Conservation (phyloP, 2,329 filamentous ascomycete species). For the Cordyceps tenuipes region DNA sequence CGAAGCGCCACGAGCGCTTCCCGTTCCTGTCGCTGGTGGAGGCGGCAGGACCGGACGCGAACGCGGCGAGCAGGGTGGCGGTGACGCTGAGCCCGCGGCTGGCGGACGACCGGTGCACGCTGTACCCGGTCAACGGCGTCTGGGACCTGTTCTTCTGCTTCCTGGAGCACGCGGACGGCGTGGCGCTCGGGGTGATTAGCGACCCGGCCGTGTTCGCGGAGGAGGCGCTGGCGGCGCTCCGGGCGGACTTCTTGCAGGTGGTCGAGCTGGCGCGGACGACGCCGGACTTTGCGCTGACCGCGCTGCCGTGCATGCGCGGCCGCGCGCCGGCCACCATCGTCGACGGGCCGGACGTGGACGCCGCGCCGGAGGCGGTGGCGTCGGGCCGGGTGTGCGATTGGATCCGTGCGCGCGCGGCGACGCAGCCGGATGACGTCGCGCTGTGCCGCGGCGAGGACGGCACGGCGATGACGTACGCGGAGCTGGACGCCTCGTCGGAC, state of each 20-base stretch:
- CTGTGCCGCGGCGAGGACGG: not conserved
- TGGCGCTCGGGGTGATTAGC: not conserved
- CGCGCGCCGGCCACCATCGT: not conserved
- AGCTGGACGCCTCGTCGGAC: not conserved
- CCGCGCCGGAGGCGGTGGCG: not conserved
- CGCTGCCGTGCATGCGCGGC: not conserved
- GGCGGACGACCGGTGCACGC: not conserved
- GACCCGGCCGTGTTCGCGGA: not conserved
- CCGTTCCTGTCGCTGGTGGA: not conserved
- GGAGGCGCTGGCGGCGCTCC: not conserved
- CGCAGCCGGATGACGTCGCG: not conserved
- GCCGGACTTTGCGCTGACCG: not conserved
- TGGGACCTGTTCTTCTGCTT: slow-evolving; percentile 8
- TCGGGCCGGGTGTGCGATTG: not conserved
- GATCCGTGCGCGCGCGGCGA: not conserved
- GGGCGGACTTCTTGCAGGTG: not conserved
- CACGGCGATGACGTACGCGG: not conserved
- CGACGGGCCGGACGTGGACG: not conserved
- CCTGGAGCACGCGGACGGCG: not conserved
- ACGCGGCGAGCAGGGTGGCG: not conserved
- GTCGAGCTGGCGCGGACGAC: not conserved
- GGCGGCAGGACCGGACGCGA: not conserved
- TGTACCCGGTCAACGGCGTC: slow-evolving; percentile 1
- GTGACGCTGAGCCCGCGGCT: not conserved
- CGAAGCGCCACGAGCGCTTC: not conserved